These are phyloP conservation scores for Millerozyma acaciae DNA, from an alignment of 805 yeast species.

Conservation along the genomic window DNA sequence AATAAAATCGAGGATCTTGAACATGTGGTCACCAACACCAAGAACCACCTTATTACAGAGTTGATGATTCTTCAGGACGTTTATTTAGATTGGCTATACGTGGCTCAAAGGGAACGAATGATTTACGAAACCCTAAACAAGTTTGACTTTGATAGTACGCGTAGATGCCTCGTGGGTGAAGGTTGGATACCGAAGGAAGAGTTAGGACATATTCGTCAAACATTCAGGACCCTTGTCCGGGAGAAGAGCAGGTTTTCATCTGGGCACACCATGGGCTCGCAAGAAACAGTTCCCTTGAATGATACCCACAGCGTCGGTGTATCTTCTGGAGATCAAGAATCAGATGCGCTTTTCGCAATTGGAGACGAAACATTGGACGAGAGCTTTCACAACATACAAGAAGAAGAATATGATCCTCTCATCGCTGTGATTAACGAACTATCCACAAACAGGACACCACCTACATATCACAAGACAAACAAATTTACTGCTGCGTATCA, in stretches of 20 bases:
- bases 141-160: conserved; percentile 63
- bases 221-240: conserved; percentile 43
- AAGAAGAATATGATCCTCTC: conserved; percentile 17
- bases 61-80: conserved; percentile 33
- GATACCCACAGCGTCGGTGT: conserved; percentile 6
- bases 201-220: conserved; percentile 28
- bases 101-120: conserved; percentile 50
- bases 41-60: conserved; percentile 35
- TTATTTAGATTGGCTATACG: conserved; percentile 28
- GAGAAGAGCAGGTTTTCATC: conserved; percentile 19
- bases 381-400: conserved; percentile 3
- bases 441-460: conserved; percentile 64
- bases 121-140: conserved; percentile 58
- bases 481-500: conserved; percentile 70
- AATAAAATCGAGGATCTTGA: conserved; percentile 27
- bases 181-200: conserved; percentile 71
- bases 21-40: conserved; percentile 31
- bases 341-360: conserved; percentile 16
- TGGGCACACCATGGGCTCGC: conserved; percentile 9
- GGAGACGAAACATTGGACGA: conserved; percentile 18
- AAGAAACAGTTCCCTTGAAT: conserved; percentile 13
- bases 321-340: conserved; percentile 1
- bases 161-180: conserved; percentile 66
- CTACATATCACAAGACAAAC: conserved; percentile 66
- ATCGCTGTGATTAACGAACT: conserved; percentile 54